phyloP scores from a whole-genome alignment of 2,329 filamentous ascomycete genomes.

The Thelonectria discophora region DNA sequence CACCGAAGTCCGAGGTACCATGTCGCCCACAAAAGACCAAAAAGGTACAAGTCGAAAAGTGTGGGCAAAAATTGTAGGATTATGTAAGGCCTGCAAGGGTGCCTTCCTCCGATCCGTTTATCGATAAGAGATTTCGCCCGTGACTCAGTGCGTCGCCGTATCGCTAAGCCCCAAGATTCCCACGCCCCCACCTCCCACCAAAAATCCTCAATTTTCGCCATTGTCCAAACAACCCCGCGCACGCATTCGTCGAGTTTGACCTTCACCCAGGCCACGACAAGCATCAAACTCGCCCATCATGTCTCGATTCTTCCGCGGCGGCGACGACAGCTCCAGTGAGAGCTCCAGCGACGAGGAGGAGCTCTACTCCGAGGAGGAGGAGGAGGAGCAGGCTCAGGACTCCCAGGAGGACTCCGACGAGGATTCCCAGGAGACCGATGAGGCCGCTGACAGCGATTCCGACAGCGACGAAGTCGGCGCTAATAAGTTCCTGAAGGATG shows the following conservation, averaged over 20 bases:
- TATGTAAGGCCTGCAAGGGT: constrained; percentile 16
- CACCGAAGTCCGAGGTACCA: constrained; percentile 24
- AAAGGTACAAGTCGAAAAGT: constrained; percentile 25
- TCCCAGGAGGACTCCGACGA: constrained; percentile 59
- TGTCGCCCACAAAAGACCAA: constrained; percentile 2
- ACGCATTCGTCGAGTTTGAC: constrained; percentile 44
- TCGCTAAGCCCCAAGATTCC: constrained; percentile 52
- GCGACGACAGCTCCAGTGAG: constrained; percentile 92
- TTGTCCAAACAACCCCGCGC: constrained; percentile 50
- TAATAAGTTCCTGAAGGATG: constrained; percentile 83
- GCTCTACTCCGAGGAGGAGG: constrained; percentile 73
- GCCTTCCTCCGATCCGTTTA: constrained; percentile 23
- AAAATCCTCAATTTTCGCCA: constrained; percentile 54
- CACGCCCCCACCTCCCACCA: constrained; percentile 53
- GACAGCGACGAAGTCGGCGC: constrained; percentile 76
- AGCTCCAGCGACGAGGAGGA: constrained; percentile 96
- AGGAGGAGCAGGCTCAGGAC: constrained; percentile 58
- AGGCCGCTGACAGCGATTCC: constrained; percentile 62
- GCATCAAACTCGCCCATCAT: constrained; percentile 62
- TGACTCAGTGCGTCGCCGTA: constrained; percentile 28
- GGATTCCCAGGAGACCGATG: constrained; percentile 62
- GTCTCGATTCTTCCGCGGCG: constrained; percentile 97
- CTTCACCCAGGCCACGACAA: constrained; percentile 41
- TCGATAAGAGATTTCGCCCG: constrained; percentile 32
- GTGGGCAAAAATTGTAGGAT: constrained; percentile 24